Evolutionary conservation across 768 basidiomycete genomes (phyloP).

Genomic region (Boletus vinaceobasis): DNA sequence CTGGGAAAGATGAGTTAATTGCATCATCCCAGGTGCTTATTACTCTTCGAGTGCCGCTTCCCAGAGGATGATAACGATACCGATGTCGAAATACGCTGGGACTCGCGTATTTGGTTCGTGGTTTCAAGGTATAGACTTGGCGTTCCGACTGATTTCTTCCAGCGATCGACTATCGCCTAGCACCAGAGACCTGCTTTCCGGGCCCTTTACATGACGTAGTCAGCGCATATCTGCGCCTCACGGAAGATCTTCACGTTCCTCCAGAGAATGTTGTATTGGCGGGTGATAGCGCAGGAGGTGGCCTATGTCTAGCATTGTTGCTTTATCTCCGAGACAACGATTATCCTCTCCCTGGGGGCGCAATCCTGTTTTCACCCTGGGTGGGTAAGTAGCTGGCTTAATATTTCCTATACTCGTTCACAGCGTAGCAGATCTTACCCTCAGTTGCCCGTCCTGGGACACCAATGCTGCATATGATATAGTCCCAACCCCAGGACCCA

Average conservation of each 20-base stretch:
- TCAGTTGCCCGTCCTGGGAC: conserved; percentile 99
- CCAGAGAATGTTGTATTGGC: conserved; percentile 85
- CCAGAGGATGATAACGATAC: conserved; percentile 87
- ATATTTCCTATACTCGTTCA: conserved; percentile 8
- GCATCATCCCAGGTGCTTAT: conserved; percentile 66
- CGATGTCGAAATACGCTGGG: conserved; percentile 83
- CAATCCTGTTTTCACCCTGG: conserved; percentile 92
- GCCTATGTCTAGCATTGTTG: conserved; percentile 75
- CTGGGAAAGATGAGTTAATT: conserved; percentile 4
- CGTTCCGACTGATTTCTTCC: conserved; percentile 9
- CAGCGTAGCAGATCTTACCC: conserved; percentile 68
- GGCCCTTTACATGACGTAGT: conserved; percentile 86
- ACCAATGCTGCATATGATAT: conserved; percentile 87
- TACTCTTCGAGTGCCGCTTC: conserved; percentile 89
- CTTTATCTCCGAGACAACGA: conserved; percentile 94
- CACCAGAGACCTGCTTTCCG: conserved; percentile 93
- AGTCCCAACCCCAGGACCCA: conserved; percentile 63
- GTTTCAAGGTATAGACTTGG: not conserved
- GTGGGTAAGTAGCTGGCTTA: conserved; percentile 60
- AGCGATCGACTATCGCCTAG: conserved; percentile 93
- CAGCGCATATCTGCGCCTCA: conserved; percentile 79
- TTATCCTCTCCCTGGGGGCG: conserved; percentile 80
- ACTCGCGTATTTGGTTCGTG: conserved; percentile 79
- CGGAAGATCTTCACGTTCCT: conserved; percentile 85
- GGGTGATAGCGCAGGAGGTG: conserved; percentile 95